phyloP scores from a whole-genome alignment of 2,329 filamentous ascomycete genomes.

The Uncinocarpus reesii region DNA sequence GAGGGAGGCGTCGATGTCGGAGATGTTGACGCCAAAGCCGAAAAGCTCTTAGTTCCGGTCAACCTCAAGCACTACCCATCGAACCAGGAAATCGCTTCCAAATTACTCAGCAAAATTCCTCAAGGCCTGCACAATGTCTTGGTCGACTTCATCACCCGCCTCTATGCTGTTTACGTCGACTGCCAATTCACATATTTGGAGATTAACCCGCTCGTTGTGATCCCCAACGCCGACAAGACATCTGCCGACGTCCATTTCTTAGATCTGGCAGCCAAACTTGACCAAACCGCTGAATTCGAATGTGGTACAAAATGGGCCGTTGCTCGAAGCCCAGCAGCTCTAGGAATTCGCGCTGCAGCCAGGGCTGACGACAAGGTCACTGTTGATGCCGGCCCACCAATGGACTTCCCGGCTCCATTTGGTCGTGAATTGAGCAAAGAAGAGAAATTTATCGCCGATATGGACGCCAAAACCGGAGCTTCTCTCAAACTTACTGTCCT shows the following conservation, averaged over 20 bases:
- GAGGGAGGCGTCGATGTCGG: conserved; percentile 99
- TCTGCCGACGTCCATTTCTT: conserved; percentile 96
- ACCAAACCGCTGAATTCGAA: conserved; percentile 98
- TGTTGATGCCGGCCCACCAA: conserved; percentile 91
- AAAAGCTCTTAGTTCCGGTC: conserved; percentile 96
- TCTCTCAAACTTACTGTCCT: conserved; percentile 97
- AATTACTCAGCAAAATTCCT: conserved; percentile 85
- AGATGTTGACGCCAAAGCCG: conserved; percentile 96
- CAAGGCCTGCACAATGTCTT: conserved; percentile 94
- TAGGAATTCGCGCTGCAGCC: conserved; percentile 62
- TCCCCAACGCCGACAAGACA: conserved; percentile 84
- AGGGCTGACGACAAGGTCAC: conserved; percentile 64
- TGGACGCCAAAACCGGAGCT: conserved; percentile 98
- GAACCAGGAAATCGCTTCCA: conserved; percentile 79
- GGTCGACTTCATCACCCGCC: conserved; percentile 95
- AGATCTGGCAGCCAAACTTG: conserved; percentile 94
- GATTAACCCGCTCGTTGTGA: conserved; percentile 98
- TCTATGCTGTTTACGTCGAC: conserved; percentile 98
- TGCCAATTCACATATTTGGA: conserved; percentile 99
- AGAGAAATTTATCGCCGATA: conserved; percentile 96
- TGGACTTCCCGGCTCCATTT: conserved; percentile 98
- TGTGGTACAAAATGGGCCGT: conserved; percentile 98
- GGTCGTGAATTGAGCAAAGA: conserved; percentile 97
- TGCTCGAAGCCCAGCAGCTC: conserved; percentile 77
- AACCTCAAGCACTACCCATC: conserved; percentile 90